phyloP scores from a whole-genome alignment of 805 yeast genomes.

The Saccharomycopsis selenospora region DNA sequence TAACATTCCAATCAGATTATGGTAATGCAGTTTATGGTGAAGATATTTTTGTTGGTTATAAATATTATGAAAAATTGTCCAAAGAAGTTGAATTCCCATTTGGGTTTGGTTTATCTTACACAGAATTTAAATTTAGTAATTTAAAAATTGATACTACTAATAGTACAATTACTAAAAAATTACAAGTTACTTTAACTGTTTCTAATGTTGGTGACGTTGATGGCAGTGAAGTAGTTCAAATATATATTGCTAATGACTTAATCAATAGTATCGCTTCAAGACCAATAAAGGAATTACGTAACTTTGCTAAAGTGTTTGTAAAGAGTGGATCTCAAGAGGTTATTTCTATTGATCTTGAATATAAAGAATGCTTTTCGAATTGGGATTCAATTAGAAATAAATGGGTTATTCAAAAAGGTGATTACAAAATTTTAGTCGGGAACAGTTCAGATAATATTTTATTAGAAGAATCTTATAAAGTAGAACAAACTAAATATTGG shows the following conservation, averaged over 20 bases:
- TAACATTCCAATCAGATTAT: constrained; percentile 43
- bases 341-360: neutral
- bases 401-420: constrained; percentile 49
- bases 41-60: constrained; percentile 58
- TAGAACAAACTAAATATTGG: neutral
- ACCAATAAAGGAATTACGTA: constrained; percentile 55
- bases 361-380: constrained; percentile 30
- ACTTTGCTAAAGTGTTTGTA: constrained; percentile 43
- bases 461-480: neutral
- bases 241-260: constrained; percentile 36
- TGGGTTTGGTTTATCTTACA: constrained; percentile 20
- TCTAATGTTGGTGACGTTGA: constrained; percentile 40
- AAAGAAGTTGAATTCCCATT: constrained; percentile 49
- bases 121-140: constrained; percentile 28
- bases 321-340: constrained; percentile 30
- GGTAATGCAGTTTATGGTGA: constrained; percentile 57
- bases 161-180: constrained; percentile 23
- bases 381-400: constrained; percentile 41
- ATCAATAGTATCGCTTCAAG: constrained; percentile 32
- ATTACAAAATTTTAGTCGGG: constrained; percentile 43
- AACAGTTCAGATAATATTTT: constrained; percentile 9
- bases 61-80: constrained; percentile 48
- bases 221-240: constrained; percentile 52
- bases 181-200: constrained; percentile 33
- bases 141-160: constrained; percentile 27